Conservation (phyloP, 805 yeast species). For the Kuraishia borneana region DNA sequence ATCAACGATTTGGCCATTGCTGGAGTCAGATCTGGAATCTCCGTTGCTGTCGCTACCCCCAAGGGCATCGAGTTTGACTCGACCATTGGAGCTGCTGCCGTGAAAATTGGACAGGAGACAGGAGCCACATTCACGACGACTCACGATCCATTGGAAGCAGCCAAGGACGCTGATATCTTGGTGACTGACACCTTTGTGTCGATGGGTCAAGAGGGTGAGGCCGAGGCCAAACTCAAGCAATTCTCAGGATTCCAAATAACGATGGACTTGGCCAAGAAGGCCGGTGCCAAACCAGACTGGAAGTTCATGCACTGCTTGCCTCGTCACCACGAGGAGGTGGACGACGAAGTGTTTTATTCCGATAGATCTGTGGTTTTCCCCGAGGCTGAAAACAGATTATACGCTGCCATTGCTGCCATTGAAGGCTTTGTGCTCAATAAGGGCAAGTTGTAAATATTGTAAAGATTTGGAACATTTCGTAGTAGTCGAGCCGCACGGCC, state of each 20-base stretch:
- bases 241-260: conserved; percentile 85
- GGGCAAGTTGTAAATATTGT: conserved; percentile 36
- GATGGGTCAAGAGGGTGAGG: conserved; percentile 93
- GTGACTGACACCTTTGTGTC: conserved; percentile 97
- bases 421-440: conserved; percentile 84
- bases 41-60: conserved; percentile 80
- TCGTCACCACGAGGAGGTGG: conserved; percentile 88
- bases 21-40: conserved; percentile 71
- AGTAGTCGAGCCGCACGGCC: background rate
- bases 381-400: conserved; percentile 93
- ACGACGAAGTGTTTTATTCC: conserved; percentile 85
- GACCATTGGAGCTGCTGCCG: conserved; percentile 43
- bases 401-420: conserved; percentile 90
- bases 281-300: conserved; percentile 56
- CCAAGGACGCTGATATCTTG: conserved; percentile 62
- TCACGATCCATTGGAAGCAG: conserved; percentile 68
- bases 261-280: conserved; percentile 42
- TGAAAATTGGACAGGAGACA: conserved; percentile 35
- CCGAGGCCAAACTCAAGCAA: conserved; percentile 57
- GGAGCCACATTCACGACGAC: conserved; percentile 45
- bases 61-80: conserved; percentile 51
- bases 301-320: conserved; percentile 98
- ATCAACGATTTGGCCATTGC: conserved; percentile 90
- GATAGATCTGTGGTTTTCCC: conserved; percentile 78
- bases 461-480: no score